Conservation (phyloP, 2,329 filamentous ascomycete species). For the Sordariomycetes sp. region DNA sequence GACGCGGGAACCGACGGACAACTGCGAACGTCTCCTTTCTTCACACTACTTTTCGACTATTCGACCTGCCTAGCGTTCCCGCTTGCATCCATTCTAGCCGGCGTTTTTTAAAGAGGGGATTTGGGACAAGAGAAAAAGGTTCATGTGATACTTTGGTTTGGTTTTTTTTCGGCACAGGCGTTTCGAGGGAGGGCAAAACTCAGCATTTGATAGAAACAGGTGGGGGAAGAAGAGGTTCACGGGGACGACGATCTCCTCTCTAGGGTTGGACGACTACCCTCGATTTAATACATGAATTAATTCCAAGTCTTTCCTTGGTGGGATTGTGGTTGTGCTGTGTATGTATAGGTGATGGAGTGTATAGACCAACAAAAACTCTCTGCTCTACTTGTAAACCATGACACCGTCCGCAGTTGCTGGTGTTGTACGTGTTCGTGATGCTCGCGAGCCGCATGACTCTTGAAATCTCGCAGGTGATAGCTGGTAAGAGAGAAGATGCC, state of each 20-base stretch:
- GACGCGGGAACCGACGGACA: not conserved
- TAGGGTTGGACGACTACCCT: not conserved
- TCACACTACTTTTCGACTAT: not conserved
- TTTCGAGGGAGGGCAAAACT: not conserved
- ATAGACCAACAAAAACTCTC: too few relatives aligned
- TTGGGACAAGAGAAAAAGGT: not conserved
- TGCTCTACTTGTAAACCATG: too few relatives aligned
- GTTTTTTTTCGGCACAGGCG: not conserved
- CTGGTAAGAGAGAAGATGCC: too few relatives aligned
- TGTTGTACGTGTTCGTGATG: too few relatives aligned
- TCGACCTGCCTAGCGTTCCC: slow-evolving; percentile 2
- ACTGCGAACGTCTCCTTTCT: not conserved
- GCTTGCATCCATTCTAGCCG: not conserved
- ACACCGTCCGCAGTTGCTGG: too few relatives aligned
- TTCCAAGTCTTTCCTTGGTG: not conserved
- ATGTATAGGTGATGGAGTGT: too few relatives aligned
- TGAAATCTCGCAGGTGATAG: too few relatives aligned
- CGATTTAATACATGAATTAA: not conserved
- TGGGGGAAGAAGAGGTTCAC: not conserved
- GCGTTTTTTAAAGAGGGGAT: not conserved
- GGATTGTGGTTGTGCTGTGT: too few relatives aligned
- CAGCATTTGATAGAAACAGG: not conserved
- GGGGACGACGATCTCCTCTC: not conserved
- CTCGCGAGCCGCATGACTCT: too few relatives aligned
- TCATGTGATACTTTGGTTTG: not conserved